Conservation (phyloP, 2,329 filamentous ascomycete species). For the Fusarium anthophilum region DNA sequence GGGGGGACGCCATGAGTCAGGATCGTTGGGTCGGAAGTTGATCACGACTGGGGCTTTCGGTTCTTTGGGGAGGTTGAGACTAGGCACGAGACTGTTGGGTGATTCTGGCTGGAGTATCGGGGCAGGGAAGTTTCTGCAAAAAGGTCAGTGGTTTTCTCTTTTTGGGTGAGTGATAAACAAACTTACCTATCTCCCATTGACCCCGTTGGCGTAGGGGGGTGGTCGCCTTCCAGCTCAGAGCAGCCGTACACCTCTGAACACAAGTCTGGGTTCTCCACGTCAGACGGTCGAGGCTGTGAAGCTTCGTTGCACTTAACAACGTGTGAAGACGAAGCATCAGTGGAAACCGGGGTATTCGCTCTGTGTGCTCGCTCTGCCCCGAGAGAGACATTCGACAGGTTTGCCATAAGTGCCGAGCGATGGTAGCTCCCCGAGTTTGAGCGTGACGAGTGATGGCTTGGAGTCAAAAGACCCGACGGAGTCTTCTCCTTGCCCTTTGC, state of each 20-base stretch:
- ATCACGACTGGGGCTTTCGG: slow-evolving; percentile 26
- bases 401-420: slow-evolving; percentile 29
- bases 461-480: slow-evolving; percentile 40
- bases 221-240: slow-evolving; percentile 28
- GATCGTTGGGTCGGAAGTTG: slow-evolving; percentile 47
- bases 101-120: slow-evolving; percentile 33
- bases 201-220: slow-evolving; percentile 21
- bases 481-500: slow-evolving; percentile 28
- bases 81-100: slow-evolving; percentile 12
- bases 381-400: slow-evolving; percentile 28
- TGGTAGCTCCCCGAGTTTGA: slow-evolving; percentile 40
- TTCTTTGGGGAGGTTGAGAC: background rate
- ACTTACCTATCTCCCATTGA: slow-evolving; percentile 18
- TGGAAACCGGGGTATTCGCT: background rate
- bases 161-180: fast-evolving
- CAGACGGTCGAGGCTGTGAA: slow-evolving; percentile 2
- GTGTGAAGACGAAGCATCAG: slow-evolving; percentile 20
- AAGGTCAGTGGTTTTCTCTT: background rate
- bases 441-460: slow-evolving; percentile 40
- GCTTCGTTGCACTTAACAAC: slow-evolving; percentile 22
- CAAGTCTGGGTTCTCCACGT: slow-evolving; percentile 16
- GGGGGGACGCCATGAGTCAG: slow-evolving; percentile 57
- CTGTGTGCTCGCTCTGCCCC: slow-evolving; percentile 1
- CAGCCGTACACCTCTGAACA: slow-evolving; percentile 29
- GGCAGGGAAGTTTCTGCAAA: slow-evolving; percentile 5